Evolutionary conservation across 140 eudicot genomes (phyloP), one percentile per base, ranked within the genome.

Genomic region (Ambrosia hybrid): DNA sequence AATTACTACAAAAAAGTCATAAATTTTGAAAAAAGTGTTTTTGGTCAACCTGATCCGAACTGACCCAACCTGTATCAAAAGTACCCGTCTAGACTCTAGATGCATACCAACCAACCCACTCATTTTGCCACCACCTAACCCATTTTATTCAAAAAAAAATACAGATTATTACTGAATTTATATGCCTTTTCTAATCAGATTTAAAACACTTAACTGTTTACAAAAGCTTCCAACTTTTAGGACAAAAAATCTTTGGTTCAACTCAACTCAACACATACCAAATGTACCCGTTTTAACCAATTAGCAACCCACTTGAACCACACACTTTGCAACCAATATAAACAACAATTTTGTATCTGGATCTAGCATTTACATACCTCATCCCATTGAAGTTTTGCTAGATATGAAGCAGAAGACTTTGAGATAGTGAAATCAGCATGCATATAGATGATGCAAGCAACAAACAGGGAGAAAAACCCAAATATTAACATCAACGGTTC

Each of bases 301-400:
- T 30, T 30, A 30, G 34, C 34, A 30, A 30, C 34, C 34, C 34
- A 2, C 34, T 30, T 30, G 34, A 30, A 30, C 34, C 34, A 30
- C 34, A 4, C 48, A 43, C 2, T 43, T 65, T 14, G 53, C 38
- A 36, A 65, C 51, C 14, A 39, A 14, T 7, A 65, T 9, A 45
- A 66, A 39, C 58, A 33, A 34, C 56, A 67, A 15, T 38, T 39
- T 48, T 21, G 5, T 11, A 69, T 16, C 16, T 26, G 9, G 14
- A 65, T 45, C 36, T 16, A 26, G 4, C 6, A 62, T 75, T 64
- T 34, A 21, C 77, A 8, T 65, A 85, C 99, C 97, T 94, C 97
- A 46, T 94, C 99, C 99, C 96, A 94, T 76, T 94, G 99, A 67
- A 88, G 80, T 82, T 88, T 90, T 13, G 97, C 99, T 17, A 94